Base-by-base conservation (phyloP, 148 eudicot species). In the Nepenthes mirabilis region DNA sequence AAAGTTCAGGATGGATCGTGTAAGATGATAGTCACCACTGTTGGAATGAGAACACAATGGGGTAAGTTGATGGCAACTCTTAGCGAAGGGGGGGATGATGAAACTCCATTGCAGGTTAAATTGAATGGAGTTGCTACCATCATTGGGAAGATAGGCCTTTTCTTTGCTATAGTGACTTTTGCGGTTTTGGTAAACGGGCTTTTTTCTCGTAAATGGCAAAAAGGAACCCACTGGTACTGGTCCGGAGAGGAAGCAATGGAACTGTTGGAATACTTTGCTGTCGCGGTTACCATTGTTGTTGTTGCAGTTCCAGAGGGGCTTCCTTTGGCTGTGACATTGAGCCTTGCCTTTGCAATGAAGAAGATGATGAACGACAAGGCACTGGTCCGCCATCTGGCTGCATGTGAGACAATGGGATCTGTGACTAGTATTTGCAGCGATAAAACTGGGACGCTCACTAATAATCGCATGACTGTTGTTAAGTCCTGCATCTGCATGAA, bases 341-440 rank as follows among this genome's bases (percentile, higher is more conserved):
- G 96, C 61, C 91, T 91, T 60, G 98, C 98, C 2, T 91, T 91
- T 65, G 98, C 98, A 51, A 91, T 91, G 98, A 88, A 91, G 74
- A 82, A 88, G 80, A 91, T 91, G 98, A 91, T 91, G 98, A 91
- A 91, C 6, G 98, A 91, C 57, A 91, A 91, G 69, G 98, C 98
- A 34, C 82, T 91, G 5, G 98, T 91, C 40, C 96, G 98, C 2
- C 77, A 88, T 65, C 63, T 91, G 48, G 98, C 98, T 13, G 98
- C 98, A 37, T 91, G 98, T 77, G 98, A 91, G 75, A 91, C 98
- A 0, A 91, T 91, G 98, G 96, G 98, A 2, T 91, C 98, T 4
- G 82, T 96, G 45, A 93, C 96, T 32, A 86, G 80, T 47, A 93
- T 93, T 36, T 93, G 96, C 59, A 93, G 96, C 74, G 99, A 93